Percentiles rank a stretch among this genome's conserved stretches.
These are phyloP conservation scores for Verticillium dahliae DNA, from an alignment of 2,329 filamentous ascomycete genomes.

Conservation along the genomic window DNA sequence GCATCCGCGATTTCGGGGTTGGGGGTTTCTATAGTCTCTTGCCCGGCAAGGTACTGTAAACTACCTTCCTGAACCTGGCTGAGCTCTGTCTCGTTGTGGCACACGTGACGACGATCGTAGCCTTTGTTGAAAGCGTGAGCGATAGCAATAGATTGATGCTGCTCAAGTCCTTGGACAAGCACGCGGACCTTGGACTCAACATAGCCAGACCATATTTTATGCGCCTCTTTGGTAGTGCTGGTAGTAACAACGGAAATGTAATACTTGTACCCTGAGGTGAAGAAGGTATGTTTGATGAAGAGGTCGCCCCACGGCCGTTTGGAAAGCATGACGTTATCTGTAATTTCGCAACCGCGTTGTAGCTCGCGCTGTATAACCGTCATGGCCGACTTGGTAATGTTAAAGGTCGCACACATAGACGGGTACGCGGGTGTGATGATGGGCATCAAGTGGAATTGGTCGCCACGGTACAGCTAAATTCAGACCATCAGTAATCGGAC, in stretches of 20 bases:
- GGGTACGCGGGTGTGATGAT: slow-evolving; percentile 97
- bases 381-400: slow-evolving; percentile 82
- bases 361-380: slow-evolving; percentile 79
- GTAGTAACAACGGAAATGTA: slow-evolving; percentile 85
- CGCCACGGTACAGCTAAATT: slow-evolving; percentile 64
- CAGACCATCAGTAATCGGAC: slow-evolving; percentile 7
- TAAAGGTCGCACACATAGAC: slow-evolving; percentile 96
- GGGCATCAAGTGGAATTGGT: slow-evolving; percentile 88
- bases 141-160: slow-evolving; percentile 70
- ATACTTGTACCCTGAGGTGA: slow-evolving; percentile 89
- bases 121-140: slow-evolving; percentile 92
- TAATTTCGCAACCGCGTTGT: slow-evolving; percentile 67
- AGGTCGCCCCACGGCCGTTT: slow-evolving; percentile 79
- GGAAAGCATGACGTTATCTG: slow-evolving; percentile 71
- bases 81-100: slow-evolving; percentile 45
- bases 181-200: slow-evolving; percentile 91
- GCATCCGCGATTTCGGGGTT: slow-evolving; percentile 16
- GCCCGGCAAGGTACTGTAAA: slow-evolving; percentile 36
- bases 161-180: slow-evolving; percentile 76
- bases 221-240: slow-evolving; percentile 75
- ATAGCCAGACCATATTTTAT: slow-evolving; percentile 82
- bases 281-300: slow-evolving; percentile 87
- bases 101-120: slow-evolving; percentile 76
- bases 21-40: slow-evolving; percentile 2
- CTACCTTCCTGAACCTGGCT: slow-evolving; percentile 49